Percentiles rank a stretch among this genome's conserved stretches.
Conservation (phyloP, 108 stramenopile species). For the Nitzschia palea region DNA sequence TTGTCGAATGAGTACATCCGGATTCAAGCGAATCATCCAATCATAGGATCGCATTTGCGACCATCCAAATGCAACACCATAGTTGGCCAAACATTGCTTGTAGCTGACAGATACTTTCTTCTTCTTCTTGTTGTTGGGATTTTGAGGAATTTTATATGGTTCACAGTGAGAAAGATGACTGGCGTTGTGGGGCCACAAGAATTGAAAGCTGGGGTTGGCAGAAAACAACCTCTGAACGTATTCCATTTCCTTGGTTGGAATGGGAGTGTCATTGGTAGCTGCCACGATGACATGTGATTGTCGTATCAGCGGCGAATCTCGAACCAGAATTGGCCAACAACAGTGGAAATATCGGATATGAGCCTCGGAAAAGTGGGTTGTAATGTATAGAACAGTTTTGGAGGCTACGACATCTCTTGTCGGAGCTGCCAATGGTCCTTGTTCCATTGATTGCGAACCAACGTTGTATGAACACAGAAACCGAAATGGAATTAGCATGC, state of each 20-base stretch:
- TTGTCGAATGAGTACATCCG: constrained; percentile 45
- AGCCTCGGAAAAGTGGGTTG: constrained; percentile 23
- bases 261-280: neutral
- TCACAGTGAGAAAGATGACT: neutral
- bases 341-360: constrained; percentile 26
- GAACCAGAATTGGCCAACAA: constrained; percentile 24
- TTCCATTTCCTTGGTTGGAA: neutral
- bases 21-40: constrained; percentile 52
- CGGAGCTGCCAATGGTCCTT: too few species aligned
- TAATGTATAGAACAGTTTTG: constrained; percentile 24
- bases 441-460: too few species aligned
- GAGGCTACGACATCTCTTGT: too few species aligned
- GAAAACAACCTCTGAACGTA: constrained; percentile 1
- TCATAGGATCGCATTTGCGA: constrained; percentile 26
- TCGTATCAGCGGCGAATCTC: constrained; percentile 10
- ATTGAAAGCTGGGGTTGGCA: constrained; percentile 11
- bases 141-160: neutral
- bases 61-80: constrained; percentile 16
- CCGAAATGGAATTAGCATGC: too few species aligned
- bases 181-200: neutral
- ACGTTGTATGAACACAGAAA: too few species aligned
- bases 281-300: constrained; percentile 11
- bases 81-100: constrained; percentile 23
- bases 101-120: neutral
- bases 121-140: constrained; percentile 2